Percentiles rank a stretch among this genome's conserved stretches.
These are phyloP conservation scores for Schoenoplectus tabernaemontani DNA, from an alignment of 202 grass and related monocot genomes.

Conservation along the genomic window DNA sequence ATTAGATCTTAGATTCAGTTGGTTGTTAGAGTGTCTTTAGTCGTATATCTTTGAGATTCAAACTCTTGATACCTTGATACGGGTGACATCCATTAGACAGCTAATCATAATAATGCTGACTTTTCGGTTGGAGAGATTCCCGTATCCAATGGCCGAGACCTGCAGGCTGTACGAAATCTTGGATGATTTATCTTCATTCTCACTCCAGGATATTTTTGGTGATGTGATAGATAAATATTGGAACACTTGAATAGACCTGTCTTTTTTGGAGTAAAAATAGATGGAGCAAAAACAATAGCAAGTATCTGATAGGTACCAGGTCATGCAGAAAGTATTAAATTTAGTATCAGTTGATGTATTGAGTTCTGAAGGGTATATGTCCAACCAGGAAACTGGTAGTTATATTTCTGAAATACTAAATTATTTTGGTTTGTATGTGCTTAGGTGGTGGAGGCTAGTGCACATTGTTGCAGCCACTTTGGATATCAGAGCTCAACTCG, in stretches of 20 bases:
- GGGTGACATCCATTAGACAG: neutral
- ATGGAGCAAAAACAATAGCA: neutral
- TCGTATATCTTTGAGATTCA: neutral
- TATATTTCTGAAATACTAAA: neutral
- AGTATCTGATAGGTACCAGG: too few species aligned
- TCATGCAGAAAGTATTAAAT: neutral
- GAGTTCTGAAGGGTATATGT: neutral
- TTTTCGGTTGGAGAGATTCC: neutral
- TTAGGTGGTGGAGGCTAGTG: constrained; percentile 57
- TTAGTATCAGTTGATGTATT: neutral
- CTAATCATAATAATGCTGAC: neutral
- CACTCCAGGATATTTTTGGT: neutral
- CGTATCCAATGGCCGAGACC: neutral
- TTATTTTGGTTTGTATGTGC: neutral
- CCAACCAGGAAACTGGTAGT: neutral
- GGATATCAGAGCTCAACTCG: constrained; percentile 48
- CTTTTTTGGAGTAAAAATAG: neutral
- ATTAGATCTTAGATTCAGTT: neutral
- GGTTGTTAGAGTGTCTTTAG: neutral
- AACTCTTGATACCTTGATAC: neutral
- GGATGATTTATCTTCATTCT: neutral
- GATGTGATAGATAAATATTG: neutral
- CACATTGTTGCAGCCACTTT: constrained; percentile 50
- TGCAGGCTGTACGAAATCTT: neutral
- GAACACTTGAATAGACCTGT: neutral